Evolutionary conservation across 164 flowering plant species (phyloP), one percentile per base, ranked within the genome.

Genomic region (Magnolia officinalis): DNA sequence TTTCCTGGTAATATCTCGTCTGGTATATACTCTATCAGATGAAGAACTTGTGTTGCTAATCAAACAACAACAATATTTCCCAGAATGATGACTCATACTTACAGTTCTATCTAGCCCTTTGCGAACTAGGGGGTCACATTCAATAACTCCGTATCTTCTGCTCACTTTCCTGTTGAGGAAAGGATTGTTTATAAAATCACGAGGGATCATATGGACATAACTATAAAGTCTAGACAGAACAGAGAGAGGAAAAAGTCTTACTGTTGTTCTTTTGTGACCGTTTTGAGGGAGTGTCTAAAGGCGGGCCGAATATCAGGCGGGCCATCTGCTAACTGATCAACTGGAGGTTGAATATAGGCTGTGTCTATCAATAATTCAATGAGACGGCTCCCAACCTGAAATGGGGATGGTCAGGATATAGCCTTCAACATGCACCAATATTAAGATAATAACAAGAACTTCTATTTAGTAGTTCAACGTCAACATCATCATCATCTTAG

Each of bases 251-350:
- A 31, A 20, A 37, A 29, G n/a, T 29, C 77, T 84, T 78, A 92
- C 97, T 74, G 75, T 65, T 68, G 45, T 45, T 85, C 91, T 76
- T 70, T 85, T 61, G 67, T 21, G 70, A 83, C 84, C 79, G 83
- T 86, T 78, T 73, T 89, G n/a, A 83, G 76, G 31, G 87, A 79
- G 82, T 92, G 99, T 50, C 78, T 68, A 85, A 96, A 96, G 80
- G 99, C 99, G 82, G 99, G 99, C 2, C 90, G 91, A 79, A 94
- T 81, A 79, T 94, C 97, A 79, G 94, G 98, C 64, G 96, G 89
- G 67, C 77, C 77, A 77, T 90, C 94, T 49, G 82, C 87, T n/a
- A 74, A 67, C 81, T 91, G 92, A 88, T 91, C 81, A 67, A 86
- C 82, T 11, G 97, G 94, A 79, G 92, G 85, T 79, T 96, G 99